Evolutionary conservation across 371 early-diverging fungal genomes (phyloP).

Genomic region (Chytridium lagenaria): DNA sequence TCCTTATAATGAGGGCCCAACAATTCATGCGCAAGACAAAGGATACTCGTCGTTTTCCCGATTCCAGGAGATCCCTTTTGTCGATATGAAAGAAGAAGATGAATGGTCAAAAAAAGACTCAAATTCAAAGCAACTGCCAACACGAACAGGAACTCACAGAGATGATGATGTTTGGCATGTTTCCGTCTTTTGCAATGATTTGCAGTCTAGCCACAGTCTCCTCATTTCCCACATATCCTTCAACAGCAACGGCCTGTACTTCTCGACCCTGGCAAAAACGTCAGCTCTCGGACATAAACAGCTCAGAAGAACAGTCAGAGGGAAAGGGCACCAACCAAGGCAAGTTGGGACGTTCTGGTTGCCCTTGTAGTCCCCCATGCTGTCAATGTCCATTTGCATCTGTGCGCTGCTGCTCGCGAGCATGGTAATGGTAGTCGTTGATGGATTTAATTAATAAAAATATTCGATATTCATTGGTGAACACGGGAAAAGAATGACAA

Average conservation of each 20-base stretch:
- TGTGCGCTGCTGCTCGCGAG: background rate
- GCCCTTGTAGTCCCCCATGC: slow-evolving; percentile 14
- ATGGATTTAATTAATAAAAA: no score
- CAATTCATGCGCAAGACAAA: slow-evolving; percentile 88
- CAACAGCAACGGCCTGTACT: slow-evolving; percentile 89
- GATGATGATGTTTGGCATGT: slow-evolving; percentile 97
- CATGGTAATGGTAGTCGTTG: no score
- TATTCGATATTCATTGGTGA: no score
- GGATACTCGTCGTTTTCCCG: slow-evolving; percentile 98
- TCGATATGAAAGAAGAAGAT: background rate
- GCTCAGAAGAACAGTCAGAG: background rate
- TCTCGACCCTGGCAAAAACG: slow-evolving; percentile 97
- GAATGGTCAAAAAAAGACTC: background rate
- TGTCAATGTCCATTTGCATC: slow-evolving; percentile 8
- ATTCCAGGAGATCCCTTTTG: slow-evolving; percentile 95
- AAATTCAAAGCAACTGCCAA: no score
- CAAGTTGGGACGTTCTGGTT: slow-evolving; percentile 15
- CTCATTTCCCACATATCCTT: slow-evolving; percentile 96
- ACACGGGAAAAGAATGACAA: no score
- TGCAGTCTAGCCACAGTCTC: slow-evolving; percentile 89
- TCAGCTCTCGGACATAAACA: background rate
- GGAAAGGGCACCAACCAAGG: background rate
- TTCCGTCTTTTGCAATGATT: slow-evolving; percentile 86
- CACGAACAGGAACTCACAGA: slow-evolving; percentile 72
- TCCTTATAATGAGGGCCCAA: slow-evolving; percentile 87